Evolutionary conservation across 129 eudicot species (phyloP), one percentile per base, ranked within the genome.

Genomic region (Solidago caesia): DNA sequence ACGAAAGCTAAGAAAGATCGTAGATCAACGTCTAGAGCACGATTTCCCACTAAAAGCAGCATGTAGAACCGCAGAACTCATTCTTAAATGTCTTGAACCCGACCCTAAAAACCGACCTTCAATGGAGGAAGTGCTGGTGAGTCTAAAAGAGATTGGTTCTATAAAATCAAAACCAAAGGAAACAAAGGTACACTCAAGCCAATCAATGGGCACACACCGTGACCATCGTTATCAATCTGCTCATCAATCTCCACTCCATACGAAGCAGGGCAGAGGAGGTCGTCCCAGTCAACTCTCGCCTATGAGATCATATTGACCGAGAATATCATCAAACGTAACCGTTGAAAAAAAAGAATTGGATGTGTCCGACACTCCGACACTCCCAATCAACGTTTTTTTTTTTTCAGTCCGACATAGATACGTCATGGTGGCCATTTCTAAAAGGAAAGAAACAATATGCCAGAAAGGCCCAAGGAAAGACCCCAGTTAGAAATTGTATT

Each of bases 31-130:
- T 4, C 82, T 87, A 12, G 82, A 72, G 58, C 76, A 67, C 1
- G 80, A 83, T n/a, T 92, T 87, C 79, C 97, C 97, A 7, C 44
- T 65, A 49, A 84, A 80, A 72, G 96, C 74, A 5, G 88, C 80
- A 0, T 25, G 11, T 62, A 76, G 72, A 73, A 77, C 73, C 4
- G 83, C 91, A 0, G 86, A 82, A 65, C 89, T 92, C 13, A 75
- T 92, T 53, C 72, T 85, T 29, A 80, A 79, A 21, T 92, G 97
- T 56, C 84, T 92, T 3, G 93, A 89, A 75, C 12, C 85, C 0
- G 97, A 87, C 76, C 97, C 89, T 0, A 92, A 89, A 72, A 72
- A 69, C 39, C 73, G 97, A 58, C 97, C 97, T 14, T 26, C 75
- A 4, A 89, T 85, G 92, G 76, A 79, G 44, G 84, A 87, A 44